Base-by-base conservation (phyloP, 78 protist species). In the Mastigamoeba balamuthi region DNA sequence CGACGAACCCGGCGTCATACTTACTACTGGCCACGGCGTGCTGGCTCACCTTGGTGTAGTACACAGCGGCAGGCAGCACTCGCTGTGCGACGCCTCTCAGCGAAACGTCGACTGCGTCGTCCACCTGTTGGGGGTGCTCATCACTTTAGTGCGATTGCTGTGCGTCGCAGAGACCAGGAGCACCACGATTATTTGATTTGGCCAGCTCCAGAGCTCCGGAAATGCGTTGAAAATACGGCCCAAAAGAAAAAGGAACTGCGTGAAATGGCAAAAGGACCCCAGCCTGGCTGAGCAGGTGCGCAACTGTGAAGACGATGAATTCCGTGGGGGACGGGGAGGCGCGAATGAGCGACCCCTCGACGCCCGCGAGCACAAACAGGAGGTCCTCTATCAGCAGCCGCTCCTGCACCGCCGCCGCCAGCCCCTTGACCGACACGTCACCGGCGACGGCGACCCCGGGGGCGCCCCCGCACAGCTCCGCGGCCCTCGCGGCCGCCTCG, bases 321-420 rank as follows among this genome's bases (percentile, higher is more conserved):
- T 41, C 64, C 69, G 35, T 65, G 65, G 29, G 33, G 29, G 10
- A 1, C 1, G 25, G 10, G 40, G 9, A 36, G 53, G 25, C 43
- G 42, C 3, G 44, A 27, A 44, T 66, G 69, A 28, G 70, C 70
- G 23, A 65, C 17, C 7, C 91, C 40, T 86, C 84, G 17, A 81
- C 58, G 36, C 87, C 91, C 40, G 74, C 43, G 80, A 86, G 40
- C 5, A 70, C 72, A 38, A 48, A 81, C 38, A 86, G 44, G 23
- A 81, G 40, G 64, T 86, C 91, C 7, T 77, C 91, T 37, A 86
- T 30, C 17, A 86, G 40, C 33, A 63, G 63, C 33, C 52, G 17
- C 53, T 86, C 91, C 42, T 69, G 66, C 65, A 43, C 17, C 9
- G 25, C 66, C 38, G 72, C 43, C 38, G 78, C 36, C 6, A 69